Base-by-base conservation (phyloP, 2,329 filamentous ascomycete species). In the Beauveria medogensis region DNA sequence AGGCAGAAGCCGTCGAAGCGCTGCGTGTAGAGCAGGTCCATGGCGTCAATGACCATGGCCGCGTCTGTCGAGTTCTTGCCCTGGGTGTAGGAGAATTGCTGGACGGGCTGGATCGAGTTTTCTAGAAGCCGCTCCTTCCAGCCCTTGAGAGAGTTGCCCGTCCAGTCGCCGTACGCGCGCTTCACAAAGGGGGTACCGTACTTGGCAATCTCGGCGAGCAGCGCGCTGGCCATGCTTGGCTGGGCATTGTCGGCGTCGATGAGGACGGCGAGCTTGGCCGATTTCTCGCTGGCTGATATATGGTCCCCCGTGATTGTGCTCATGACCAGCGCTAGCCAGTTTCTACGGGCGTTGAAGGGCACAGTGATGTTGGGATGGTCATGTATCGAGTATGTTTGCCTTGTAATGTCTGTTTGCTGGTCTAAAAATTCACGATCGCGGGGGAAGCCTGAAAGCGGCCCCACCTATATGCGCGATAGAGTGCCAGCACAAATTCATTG, bases 21-120 rank as follows among this genome's bases (percentile, higher is more conserved):
- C 43, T 67, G 65, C 0, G 71, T 64, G 51, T 74, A 72, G 1
- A 74, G 60, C 12, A 74, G 65, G 59, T 74, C 72, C 72, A 74
- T 74, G 34, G 72, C 72, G 47, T 74, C 72, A 41, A 74, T 74
- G 2, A 74, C 67, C 71, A 74, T 72, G 51, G 72, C 72, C 0
- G 68, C 64, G 48, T 73, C 72, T 1, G 71, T 73, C 1, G 72
- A 62, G 47, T 73, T 74, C 54, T 74, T 74, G n/a, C 71, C 70
- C 0, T 62, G 48, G 0, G 73, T 74, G 47, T 73, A 74, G 2
- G 71, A 67, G 24, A 74, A 74, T 56, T 74, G 72, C 61, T 74
- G 71, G 3, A 74, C 69, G 0, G 72, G 73, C 61, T 73, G 70
- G 28, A 73, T 73, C 0, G 71, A 72, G 22, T 70, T 67, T 4